Evolutionary conservation across 2,329 filamentous ascomycete species (phyloP), one percentile per base, ranked within the genome.

Genomic region (Fusarium goolgardi): DNA sequence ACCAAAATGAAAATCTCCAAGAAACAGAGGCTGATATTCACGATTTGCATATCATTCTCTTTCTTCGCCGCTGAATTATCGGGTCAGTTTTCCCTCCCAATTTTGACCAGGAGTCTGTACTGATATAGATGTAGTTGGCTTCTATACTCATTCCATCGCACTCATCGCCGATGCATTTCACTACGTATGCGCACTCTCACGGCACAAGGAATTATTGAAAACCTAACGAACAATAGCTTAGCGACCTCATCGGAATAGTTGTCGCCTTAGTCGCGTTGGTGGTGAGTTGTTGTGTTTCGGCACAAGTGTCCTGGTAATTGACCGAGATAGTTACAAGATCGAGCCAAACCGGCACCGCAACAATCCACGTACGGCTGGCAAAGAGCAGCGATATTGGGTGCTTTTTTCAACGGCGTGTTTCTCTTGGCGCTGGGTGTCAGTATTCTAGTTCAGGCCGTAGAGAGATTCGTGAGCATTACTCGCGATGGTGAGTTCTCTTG

Each of bases 331-430:
- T 78, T 90, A 59, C 84, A 88, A 21, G 84, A 90, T 66, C 80
- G 83, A 41, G 79, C 81, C 44, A 78, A 66, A 21, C 68, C 85
- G 7, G 85, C 85, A 2, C 89, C 90, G 1, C 81, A 85, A 44
- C 52, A 70, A 25, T 75, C 73, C 31, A 79, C 90, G 0, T 94
- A 91, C 69, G 91, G 91, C n/a, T 94, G 90, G 91, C 89, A 91
- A 58, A 85, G 91, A 32, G 90, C 91, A 18, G 85, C 87, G n/a
- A 77, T 93, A 2, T 81, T 94, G 0, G 91, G 91, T 7, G 90
- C 90, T 23, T 94, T 94, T 77, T 94, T 94, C 83, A 94, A 94
- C 72, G 91, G 91, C 16, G 88, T 90, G 2, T 91, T 94, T 60
- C 83, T 94, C 2, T 77, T 93, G 18, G 91, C 90, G 1, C 80